Base-by-base conservation (phyloP, 2,329 filamentous ascomycete species). In the Trichoderma endophyticum region DNA sequence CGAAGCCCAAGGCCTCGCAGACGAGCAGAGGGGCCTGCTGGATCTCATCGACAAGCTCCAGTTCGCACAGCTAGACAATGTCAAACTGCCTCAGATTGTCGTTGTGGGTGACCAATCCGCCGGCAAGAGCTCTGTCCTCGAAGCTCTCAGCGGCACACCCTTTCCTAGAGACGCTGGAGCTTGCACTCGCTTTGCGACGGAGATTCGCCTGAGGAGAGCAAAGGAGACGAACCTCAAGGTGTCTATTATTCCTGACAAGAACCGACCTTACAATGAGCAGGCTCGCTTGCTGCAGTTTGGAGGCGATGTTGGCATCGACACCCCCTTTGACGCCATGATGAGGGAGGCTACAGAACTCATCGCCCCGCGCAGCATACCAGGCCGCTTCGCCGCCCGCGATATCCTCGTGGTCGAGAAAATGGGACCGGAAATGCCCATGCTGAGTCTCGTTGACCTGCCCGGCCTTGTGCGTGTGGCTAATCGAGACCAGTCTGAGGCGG, bases 41-140 rank as follows among this genome's bases (percentile, higher is more conserved):
- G 86, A 91, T 74, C 85, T 87, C 62, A 84, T 90, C 71, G 86
- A 88, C 73, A 85, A 85, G 70, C 82, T 90, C n/a, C 84, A 86
- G 77, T 83, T 86, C 78, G 80, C 83, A 73, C 82, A 88, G 77
- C 79, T 87, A 77, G 81, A 88, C 76, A 84, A 86, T 77, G 81
- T 87, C 75, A 84, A 85, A 61, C 82, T 90, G 0, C 88, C 88
- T 1, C 88, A 91, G 76, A 87, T 91, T 43, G 88, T 91, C 61
- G 88, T 91, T 28, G 89, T 89, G 39, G 89, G 89, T 34, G 88
- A 91, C 77, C 88, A 91, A 78, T 90, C 88, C 2, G 86, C 88
- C 6, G 89, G 89, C 24, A 91, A 91, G 78, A 89, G 86, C 75
- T 90, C 88, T 5, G 87, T 90, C 1, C 84, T 91, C 2, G 88